Evolutionary conservation across 352 stramenopile genomes (phyloP).

Genomic region (Pythium folliculosum): DNA sequence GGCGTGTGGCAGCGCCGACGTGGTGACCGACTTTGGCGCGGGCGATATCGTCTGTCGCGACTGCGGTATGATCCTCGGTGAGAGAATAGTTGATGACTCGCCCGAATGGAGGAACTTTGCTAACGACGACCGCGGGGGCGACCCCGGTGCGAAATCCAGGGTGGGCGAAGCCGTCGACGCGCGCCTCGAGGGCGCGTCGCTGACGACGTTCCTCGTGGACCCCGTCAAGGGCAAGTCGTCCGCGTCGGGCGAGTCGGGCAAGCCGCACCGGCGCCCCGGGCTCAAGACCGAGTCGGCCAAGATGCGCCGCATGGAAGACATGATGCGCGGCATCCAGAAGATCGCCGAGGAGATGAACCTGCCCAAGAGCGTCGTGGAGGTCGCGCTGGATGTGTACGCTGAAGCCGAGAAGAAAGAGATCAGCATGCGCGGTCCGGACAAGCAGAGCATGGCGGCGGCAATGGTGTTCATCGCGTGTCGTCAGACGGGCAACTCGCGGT

Average conservation of each 20-base stretch:
- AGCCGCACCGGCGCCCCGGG: slow-evolving; percentile 57
- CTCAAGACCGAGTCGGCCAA: slow-evolving; percentile 60
- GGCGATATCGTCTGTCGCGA: slow-evolving; percentile 81
- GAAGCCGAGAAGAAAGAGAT: slow-evolving; percentile 69
- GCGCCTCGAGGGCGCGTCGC: slow-evolving; percentile 57
- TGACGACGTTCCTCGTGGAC: slow-evolving; percentile 76
- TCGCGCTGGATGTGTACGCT: slow-evolving; percentile 67
- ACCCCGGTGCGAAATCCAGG: slow-evolving; percentile 78
- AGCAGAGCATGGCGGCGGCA: slow-evolving; percentile 65
- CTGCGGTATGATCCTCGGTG: slow-evolving; percentile 85
- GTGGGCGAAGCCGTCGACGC: slow-evolving; percentile 69
- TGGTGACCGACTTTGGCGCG: slow-evolving; percentile 79
- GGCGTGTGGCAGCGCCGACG: slow-evolving; percentile 71
- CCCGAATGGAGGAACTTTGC: slow-evolving; percentile 87
- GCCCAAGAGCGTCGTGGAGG: slow-evolving; percentile 72
- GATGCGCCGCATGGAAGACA: slow-evolving; percentile 68
- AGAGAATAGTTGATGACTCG: slow-evolving; percentile 88
- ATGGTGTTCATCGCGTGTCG: slow-evolving; percentile 78
- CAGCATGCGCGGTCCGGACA: slow-evolving; percentile 62
- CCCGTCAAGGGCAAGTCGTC: slow-evolving; percentile 35
- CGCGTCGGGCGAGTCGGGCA: slow-evolving; percentile 29
- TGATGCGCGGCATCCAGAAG: slow-evolving; percentile 66
- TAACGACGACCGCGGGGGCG: slow-evolving; percentile 85
- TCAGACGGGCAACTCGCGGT: slow-evolving; percentile 62
- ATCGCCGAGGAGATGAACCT: slow-evolving; percentile 67